A percentile compares a stretch with the other conserved stretches of the same genome.
Evolutionary conservation across 2,329 filamentous ascomycete species (phyloP).

Genomic region (Ophiostoma perfectum): DNA sequence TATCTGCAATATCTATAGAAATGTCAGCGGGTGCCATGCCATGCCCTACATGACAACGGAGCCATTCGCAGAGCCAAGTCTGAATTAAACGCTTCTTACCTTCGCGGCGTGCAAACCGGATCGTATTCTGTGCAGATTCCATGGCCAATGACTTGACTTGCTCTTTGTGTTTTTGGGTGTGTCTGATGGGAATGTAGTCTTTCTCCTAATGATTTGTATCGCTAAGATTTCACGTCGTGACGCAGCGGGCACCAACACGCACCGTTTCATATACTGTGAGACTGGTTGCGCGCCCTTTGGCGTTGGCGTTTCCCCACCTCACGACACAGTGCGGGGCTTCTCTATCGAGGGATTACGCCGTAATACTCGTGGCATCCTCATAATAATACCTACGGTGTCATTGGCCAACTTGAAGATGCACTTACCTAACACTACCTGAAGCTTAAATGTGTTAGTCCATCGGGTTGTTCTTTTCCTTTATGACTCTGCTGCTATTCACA

Average conservation of each 20-base stretch:
- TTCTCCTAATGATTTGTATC: too few relatives aligned
- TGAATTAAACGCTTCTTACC: conserved; percentile 37
- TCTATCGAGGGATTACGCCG: neutral
- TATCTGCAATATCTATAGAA: conserved; percentile 66
- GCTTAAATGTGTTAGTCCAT: too few relatives aligned
- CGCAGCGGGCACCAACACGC: neutral
- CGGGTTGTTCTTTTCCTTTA: too few relatives aligned
- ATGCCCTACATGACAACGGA: too few relatives aligned
- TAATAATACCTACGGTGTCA: neutral
- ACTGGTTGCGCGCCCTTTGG: neutral
- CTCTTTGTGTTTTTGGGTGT: neutral
- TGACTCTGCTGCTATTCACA: too few relatives aligned
- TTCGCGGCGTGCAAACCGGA: conserved; percentile 56
- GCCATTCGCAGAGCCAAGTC: too few relatives aligned
- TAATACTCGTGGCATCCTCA: neutral
- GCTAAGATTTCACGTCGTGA: too few relatives aligned
- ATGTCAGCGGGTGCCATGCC: neutral
- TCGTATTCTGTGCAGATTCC: conserved; percentile 33
- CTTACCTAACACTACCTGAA: too few relatives aligned
- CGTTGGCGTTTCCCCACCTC: neutral
- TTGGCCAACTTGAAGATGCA: neutral
- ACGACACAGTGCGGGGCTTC: neutral
- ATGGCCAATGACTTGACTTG: conserved; percentile 27
- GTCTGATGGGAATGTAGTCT: neutral
- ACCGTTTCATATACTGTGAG: neutral